These are phyloP conservation scores for Ascochyta lentis DNA, from an alignment of 2,329 filamentous ascomycete species.

Conservation along the genomic window DNA sequence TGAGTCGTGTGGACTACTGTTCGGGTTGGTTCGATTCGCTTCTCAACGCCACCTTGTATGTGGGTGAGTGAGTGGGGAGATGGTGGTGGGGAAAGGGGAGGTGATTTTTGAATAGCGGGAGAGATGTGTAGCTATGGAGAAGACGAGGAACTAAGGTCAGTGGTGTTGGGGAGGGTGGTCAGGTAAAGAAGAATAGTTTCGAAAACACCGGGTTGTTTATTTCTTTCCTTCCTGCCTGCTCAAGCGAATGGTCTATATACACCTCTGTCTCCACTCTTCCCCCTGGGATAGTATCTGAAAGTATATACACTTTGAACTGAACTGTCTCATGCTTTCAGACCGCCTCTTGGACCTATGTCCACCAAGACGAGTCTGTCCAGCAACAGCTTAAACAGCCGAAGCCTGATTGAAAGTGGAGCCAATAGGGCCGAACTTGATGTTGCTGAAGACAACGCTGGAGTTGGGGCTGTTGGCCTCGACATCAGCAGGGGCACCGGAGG, in stretches of 20 bases:
- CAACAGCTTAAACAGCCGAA: conserved; percentile 29
- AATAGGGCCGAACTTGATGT: conserved; percentile 51
- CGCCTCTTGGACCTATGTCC: too few relatives aligned
- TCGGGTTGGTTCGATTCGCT: too few relatives aligned
- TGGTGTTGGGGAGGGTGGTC: too few relatives aligned
- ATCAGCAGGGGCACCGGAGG: conserved; percentile 46
- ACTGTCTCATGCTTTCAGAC: neutral
- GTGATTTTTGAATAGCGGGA: too few relatives aligned
- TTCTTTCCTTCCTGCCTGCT: neutral
- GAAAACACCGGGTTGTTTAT: neutral
- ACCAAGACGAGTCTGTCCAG: neutral
- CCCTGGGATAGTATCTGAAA: neutral
- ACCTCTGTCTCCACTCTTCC: neutral
- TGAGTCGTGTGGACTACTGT: too few relatives aligned
- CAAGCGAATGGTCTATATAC: conserved; percentile 13
- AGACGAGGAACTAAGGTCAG: too few relatives aligned
- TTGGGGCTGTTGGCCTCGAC: conserved; percentile 46
- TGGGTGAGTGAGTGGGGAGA: too few relatives aligned
- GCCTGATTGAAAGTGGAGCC: conserved; percentile 47
- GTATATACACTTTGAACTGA: conserved; percentile 7
- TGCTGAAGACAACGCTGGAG: conserved; percentile 47
- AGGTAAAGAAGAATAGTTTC: neutral
- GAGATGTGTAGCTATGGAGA: too few relatives aligned
- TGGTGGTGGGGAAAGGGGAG: too few relatives aligned
- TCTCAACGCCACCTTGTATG: too few relatives aligned